Evolutionary conservation across 116 monocot species (phyloP).

Genomic region (Posidonia oceanica): DNA sequence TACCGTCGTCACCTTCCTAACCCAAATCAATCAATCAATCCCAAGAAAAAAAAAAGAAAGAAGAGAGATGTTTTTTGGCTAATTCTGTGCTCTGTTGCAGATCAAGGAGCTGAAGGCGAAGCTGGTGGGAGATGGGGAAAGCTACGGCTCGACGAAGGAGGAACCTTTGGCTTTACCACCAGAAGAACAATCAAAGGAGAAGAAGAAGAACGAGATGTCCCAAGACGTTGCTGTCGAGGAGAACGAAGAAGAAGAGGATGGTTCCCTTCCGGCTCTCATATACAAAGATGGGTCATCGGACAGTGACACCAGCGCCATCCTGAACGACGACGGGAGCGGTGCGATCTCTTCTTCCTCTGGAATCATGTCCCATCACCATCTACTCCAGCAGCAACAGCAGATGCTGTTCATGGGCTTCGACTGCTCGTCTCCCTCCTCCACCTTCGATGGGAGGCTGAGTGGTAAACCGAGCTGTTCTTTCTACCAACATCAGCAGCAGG

Average conservation of each 20-base stretch:
- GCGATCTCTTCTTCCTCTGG: background rate
- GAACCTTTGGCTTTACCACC: background rate
- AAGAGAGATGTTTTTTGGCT: background rate
- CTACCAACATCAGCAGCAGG: background rate
- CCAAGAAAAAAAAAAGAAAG: background rate
- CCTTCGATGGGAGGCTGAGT: background rate
- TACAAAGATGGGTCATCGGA: constrained; percentile 51
- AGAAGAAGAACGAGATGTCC: background rate
- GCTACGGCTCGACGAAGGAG: no score
- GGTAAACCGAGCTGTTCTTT: background rate
- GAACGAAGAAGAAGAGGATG: constrained; percentile 8
- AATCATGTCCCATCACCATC: constrained; percentile 3
- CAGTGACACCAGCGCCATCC: constrained; percentile 48
- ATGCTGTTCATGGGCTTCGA: background rate
- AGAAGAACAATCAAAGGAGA: constrained; percentile 5
- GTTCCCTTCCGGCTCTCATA: constrained; percentile 6
- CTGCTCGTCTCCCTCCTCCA: background rate
- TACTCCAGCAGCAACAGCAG: background rate
- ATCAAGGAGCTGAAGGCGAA: constrained; percentile 37
- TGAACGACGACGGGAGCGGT: constrained; percentile 27
- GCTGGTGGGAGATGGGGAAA: constrained; percentile 7
- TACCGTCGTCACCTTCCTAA: background rate
- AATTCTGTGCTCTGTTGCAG: constrained; percentile 1
- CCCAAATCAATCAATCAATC: background rate
- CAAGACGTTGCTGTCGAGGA: background rate